These are phyloP conservation scores for Gastrodia elata DNA, from an alignment of 106 monocot species.

Conservation along the genomic window DNA sequence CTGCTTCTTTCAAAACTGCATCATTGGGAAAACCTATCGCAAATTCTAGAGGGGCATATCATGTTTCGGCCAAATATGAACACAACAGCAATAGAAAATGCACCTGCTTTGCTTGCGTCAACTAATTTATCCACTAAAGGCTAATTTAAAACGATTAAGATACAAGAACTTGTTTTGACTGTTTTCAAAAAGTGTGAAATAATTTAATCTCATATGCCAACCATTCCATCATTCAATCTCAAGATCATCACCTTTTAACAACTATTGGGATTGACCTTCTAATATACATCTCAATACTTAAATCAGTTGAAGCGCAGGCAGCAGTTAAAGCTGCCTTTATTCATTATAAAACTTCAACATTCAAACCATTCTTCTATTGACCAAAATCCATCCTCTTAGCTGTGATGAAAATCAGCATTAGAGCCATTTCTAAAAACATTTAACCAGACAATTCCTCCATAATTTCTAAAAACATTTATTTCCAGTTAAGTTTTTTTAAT, in stretches of 20 bases:
- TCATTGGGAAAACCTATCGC: background rate
- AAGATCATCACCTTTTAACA: background rate
- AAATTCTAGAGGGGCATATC: background rate
- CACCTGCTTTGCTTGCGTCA: background rate
- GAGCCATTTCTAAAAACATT: background rate
- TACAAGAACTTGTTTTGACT: background rate
- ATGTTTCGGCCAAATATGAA: background rate
- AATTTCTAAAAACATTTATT: background rate
- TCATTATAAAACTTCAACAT: background rate
- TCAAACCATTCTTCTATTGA: background rate
- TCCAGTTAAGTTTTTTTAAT: too few relatives aligned
- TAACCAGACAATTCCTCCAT: background rate
- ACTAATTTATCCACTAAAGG: background rate
- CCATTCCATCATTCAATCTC: conserved; percentile 4
- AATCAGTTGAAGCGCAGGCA: background rate
- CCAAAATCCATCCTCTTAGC: background rate
- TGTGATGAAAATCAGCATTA: background rate
- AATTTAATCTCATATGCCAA: background rate
- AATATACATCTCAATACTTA: background rate
- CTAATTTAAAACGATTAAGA: background rate
- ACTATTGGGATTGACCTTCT: background rate
- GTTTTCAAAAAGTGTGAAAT: background rate
- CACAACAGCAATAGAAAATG: background rate
- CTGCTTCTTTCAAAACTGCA: too few relatives aligned
- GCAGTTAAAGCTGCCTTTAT: background rate